Conservation (phyloP, 805 yeast species). For the Candida xiaguanensis region DNA sequence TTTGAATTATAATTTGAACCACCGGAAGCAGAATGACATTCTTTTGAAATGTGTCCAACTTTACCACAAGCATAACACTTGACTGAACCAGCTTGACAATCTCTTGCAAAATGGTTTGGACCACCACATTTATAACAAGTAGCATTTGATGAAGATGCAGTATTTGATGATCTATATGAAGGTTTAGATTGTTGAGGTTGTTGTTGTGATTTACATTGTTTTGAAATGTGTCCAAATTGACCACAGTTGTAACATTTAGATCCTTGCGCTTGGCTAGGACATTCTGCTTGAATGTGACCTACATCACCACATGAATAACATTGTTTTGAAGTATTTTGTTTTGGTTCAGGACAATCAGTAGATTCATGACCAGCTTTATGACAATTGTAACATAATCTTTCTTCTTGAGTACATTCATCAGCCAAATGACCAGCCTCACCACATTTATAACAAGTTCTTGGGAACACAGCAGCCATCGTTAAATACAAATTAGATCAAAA, state of each 20-base stretch:
- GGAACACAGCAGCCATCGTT: conserved; percentile 42
- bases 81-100: conserved; percentile 67
- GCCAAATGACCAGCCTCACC: conserved; percentile 92
- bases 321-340: conserved; percentile 78
- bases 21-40: conserved; percentile 60
- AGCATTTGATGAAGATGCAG: conserved; percentile 24
- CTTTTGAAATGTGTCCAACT: conserved; percentile 84
- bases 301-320: conserved; percentile 91
- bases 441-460: conserved; percentile 87
- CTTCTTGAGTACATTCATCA: conserved; percentile 79
- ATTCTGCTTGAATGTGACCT: conserved; percentile 86
- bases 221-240: conserved; percentile 75
- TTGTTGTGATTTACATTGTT: conserved; percentile 60
- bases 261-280: conserved; percentile 63
- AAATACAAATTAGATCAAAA: too few species aligned
- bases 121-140: conserved; percentile 91
- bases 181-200: conserved; percentile 4
- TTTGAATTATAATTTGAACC: conserved; percentile 44
- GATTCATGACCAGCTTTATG: conserved; percentile 88
- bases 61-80: conserved; percentile 94
- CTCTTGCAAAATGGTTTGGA: conserved; percentile 90
- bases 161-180: conserved; percentile 5
- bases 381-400: conserved; percentile 90
- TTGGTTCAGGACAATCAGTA: conserved; percentile 83
- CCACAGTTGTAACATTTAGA: conserved; percentile 66